A percentile compares a stretch with the other conserved stretches of the same genome.
phyloP scores from a whole-genome alignment of 164 flowering plant species.

The Aristolochia contorta region DNA sequence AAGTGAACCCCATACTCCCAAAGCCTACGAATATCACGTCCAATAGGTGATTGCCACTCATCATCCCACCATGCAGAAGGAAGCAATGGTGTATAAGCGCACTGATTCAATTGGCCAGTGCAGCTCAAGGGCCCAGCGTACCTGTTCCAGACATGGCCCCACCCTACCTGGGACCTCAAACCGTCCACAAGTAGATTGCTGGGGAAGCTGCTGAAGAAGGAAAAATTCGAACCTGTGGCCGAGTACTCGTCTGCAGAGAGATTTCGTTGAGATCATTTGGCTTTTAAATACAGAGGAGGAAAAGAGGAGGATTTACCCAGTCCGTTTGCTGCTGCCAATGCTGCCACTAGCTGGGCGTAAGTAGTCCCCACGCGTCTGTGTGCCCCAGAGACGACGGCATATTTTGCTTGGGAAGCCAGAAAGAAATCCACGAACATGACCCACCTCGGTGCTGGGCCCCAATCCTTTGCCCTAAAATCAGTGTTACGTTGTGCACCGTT shows the following conservation, averaged over 20 bases:
- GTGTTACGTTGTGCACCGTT: conserved; percentile 10
- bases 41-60: conserved; percentile 84
- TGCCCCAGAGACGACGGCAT: conserved; percentile 86
- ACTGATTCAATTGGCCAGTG: conserved; percentile 53
- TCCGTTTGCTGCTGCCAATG: conserved; percentile 67
- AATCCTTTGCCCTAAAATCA: conserved; percentile 72
- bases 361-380: conserved; percentile 95
- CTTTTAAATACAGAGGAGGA: not conserved
- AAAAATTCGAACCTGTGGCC: conserved; percentile 29
- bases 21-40: conserved; percentile 58
- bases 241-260: conserved; percentile 38
- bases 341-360: conserved; percentile 91
- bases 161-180: conserved; percentile 62
- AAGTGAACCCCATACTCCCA: conserved; percentile 59
- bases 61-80: conserved; percentile 98
- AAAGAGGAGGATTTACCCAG: conserved; percentile 34
- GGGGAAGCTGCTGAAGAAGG: conserved; percentile 90
- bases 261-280: not conserved
- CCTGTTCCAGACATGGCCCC: conserved; percentile 99
- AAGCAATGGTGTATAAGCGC: conserved; percentile 81
- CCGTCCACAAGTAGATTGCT: conserved; percentile 63
- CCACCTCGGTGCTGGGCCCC: conserved; percentile 99
- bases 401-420: conserved; percentile 80
- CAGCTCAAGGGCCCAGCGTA: conserved; percentile 91
- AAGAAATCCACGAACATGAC: conserved; percentile 98